Evolutionary conservation across 2,329 filamentous ascomycete species (phyloP), one percentile per base, ranked within the genome.

Genomic region (Fusarium piperis): DNA sequence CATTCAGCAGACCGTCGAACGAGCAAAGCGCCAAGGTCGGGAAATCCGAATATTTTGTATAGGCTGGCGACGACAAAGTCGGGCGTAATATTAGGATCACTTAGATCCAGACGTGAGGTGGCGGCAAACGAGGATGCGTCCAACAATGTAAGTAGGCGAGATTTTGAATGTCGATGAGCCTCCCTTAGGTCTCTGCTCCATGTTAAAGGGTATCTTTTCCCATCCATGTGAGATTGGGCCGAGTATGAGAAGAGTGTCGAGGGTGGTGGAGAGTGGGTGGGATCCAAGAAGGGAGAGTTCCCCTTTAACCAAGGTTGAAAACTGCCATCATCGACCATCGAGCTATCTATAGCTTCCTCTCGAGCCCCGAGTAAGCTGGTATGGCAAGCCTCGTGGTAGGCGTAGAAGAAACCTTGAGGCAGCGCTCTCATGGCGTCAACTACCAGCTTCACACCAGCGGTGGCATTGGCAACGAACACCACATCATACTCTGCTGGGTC

Each of bases 21-120:
- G 32, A 98, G 90, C 64, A 99, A 82, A 2, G 91, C 94, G 2
- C 95, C 95, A 2, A 98, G 85, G 78, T 98, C 94, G 0, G 95
- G 95, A 72, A 98, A 98, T 1, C 96, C 95, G 79, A 98, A 98
- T n/a, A 98, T 95, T 80, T 98, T 99, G 83, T 98, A 97, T 71
- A 98, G 90, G 80, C 95, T 98, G 44, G 98, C 77, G 0, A 94
- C 92, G 0, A 90, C 92, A 73, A 98, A 98, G 79, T 98, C 95
- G 1, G 95, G 93, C 0, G 92, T 90, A 1, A 82, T 78, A 0
- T 84, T 82, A 0, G 86, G 74, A 72, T 93, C 83, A 62, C 89
- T 85, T 3, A 98, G 83, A 76, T 97, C 89, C 8, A 98, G 84
- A 1, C 89, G 90, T 6, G 93, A 90, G 0, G 95, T 97, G 9